Base-by-base conservation (phyloP, 2,329 filamentous ascomycete genomes). In the Penicillium sp. region DNA sequence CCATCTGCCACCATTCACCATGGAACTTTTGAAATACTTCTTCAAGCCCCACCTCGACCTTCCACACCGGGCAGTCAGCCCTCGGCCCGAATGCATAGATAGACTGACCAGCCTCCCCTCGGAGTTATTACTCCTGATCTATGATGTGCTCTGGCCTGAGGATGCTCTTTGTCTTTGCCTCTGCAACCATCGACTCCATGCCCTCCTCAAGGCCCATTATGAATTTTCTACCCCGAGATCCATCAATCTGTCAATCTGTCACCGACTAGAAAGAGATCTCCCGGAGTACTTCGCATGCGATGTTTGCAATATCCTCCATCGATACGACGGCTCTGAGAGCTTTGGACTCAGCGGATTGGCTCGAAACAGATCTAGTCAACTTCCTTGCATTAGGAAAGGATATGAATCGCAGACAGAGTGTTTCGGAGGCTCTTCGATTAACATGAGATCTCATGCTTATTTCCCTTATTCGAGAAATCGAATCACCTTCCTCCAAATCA, bases 251-350 rank as follows among this genome's bases (percentile, higher is more conserved):
- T 53, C 18, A 6, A 18, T 57, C 22, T 48, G 57, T 13, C 43
- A 6, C 11, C 50, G 55, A 32, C 36, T 60, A 6, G 57, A 60
- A 48, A 14, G 55, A 43, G 58, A 58, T 27, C 27, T 47, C 9
- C 58, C 55, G 10, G 29, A 44, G 45, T 58, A 58, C 41, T 58
- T 60, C 22, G 48, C 58, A 32, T 60, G 56, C 39, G n/a, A 56
- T 36, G 4, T 47, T 45, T 58, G 50, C 45, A 21, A 53, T 9
- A 11, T 52, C 18, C 50, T 58, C 18, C 58, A 60, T 47, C 34
- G 14, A 3, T 60, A 55, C 41, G 53, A 56, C 34, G 50, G 50
- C 24, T 54, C 53, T 27, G 45, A 56, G 11, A 45, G 44, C 16
- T 52, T 54, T 49, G 44, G 54, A 16, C 27, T 54, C 2, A 46